Conservation (phyloP, 352 stramenopile genomes). For the Globisporangium polare region DNA sequence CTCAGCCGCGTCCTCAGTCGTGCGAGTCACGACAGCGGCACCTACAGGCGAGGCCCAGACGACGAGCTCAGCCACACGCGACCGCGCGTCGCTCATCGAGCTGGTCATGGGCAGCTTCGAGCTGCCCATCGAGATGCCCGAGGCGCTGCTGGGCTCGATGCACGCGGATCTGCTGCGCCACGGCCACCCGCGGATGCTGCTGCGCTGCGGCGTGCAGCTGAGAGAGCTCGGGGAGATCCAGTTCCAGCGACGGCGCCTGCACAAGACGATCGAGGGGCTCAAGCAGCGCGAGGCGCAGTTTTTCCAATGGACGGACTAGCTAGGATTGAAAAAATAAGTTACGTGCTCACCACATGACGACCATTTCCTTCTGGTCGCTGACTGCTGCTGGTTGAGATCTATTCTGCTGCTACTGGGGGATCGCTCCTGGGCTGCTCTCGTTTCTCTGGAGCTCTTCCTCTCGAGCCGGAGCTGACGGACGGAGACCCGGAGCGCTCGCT, state of each 20-base stretch:
- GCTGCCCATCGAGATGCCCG: conserved; percentile 56
- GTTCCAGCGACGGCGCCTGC: conserved; percentile 34
- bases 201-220: conserved; percentile 51
- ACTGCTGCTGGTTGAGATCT: conserved; percentile 6
- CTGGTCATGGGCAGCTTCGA: conserved; percentile 60
- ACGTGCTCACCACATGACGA: conserved; percentile 16
- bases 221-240: conserved; percentile 40
- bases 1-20: not conserved
- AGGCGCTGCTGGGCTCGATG: conserved; percentile 36
- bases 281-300: conserved; percentile 44
- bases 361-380: conserved; percentile 7
- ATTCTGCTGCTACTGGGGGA: conserved; percentile 6
- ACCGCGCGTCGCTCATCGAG: not conserved
- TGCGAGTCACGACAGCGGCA: not conserved
- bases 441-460: conserved; percentile 3
- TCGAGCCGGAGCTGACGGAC: not conserved
- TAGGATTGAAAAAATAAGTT: conserved; percentile 36
- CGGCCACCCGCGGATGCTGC: conserved; percentile 44
- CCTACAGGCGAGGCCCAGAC: not conserved
- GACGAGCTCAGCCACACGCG: not conserved
- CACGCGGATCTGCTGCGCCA: conserved; percentile 37
- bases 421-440: conserved; percentile 5
- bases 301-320: conserved; percentile 31
- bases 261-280: conserved; percentile 33
- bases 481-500: conserved; percentile 6